Percentiles rank a stretch among this genome's conserved stretches.
phyloP scores from a whole-genome alignment of 2,329 filamentous ascomycete genomes.

The Trichoderma afroharzianum region DNA sequence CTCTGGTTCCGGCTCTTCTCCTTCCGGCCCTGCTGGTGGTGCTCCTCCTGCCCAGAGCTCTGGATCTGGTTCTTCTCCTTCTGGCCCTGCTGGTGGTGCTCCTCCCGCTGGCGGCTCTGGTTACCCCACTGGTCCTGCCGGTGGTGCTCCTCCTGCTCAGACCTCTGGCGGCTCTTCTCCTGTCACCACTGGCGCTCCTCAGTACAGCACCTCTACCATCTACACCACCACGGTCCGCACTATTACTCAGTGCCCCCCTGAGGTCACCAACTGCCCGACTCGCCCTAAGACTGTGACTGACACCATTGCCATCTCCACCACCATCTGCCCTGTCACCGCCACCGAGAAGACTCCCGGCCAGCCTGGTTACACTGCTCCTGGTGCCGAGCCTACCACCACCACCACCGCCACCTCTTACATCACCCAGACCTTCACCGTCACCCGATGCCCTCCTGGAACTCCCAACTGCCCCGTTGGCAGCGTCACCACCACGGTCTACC shows the following conservation, averaged over 20 bases:
- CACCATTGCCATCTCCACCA: conserved; percentile 39
- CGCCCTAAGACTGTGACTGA: conserved; percentile 36
- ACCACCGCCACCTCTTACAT: conserved; percentile 26
- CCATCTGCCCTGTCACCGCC: conserved; percentile 38
- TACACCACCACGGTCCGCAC: conserved; percentile 58
- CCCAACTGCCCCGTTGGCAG: conserved; percentile 32
- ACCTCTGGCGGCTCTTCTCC: conserved; percentile 1
- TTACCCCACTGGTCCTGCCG: not conserved
- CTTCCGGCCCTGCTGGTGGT: not conserved
- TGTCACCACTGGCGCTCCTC: conserved; percentile 22
- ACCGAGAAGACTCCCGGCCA: not conserved
- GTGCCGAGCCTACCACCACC: conserved; percentile 14
- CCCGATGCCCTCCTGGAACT: conserved; percentile 29
- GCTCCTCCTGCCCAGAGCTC: not conserved
- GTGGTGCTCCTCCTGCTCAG: conserved; percentile 3
- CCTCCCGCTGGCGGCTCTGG: not conserved
- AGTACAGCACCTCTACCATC: conserved; percentile 50
- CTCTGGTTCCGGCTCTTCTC: conserved; percentile 3
- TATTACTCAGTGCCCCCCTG: conserved; percentile 57
- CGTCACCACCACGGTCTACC: conserved; percentile 29
- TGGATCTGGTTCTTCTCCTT: not conserved
- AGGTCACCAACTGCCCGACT: conserved; percentile 59
- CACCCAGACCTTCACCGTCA: conserved; percentile 34
- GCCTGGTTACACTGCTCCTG: not conserved
- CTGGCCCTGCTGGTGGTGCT: not conserved